Evolutionary conservation across 1,284 basidiomycete species (phyloP).

Genomic region (Sporisorium iseilematis-ciliati): DNA sequence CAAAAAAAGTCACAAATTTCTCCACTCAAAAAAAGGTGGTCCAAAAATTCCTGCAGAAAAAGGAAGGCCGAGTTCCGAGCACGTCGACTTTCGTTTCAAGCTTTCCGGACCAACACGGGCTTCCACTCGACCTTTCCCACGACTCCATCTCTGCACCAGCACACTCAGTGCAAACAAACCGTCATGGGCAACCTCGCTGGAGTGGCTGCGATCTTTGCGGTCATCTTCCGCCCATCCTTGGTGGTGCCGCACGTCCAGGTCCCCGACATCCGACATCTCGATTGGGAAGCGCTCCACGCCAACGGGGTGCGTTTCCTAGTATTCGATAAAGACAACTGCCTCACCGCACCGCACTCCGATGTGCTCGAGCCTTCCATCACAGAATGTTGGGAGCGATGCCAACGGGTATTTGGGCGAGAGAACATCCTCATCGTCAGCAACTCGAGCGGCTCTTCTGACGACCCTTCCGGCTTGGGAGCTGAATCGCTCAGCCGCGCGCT

Average conservation of each 20-base stretch:
- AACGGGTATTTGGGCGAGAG: constrained; percentile 79
- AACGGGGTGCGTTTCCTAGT: constrained; percentile 88
- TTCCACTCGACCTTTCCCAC: background rate
- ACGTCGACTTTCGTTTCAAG: background rate
- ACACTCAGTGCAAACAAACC: background rate
- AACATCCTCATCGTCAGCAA: constrained; percentile 93
- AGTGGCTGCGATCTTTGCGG: constrained; percentile 79
- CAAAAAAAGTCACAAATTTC: constrained; percentile 10
- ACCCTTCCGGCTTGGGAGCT: constrained; percentile 86
- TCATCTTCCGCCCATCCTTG: constrained; percentile 79
- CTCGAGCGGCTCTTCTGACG: constrained; percentile 84
- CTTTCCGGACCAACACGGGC: constrained; percentile 4
- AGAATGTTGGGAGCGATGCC: constrained; percentile 83
- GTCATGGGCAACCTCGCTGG: constrained; percentile 77
- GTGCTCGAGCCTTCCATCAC: constrained; percentile 67
- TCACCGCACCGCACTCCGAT: constrained; percentile 71
- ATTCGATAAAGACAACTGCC: constrained; percentile 97
- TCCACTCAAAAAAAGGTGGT: too few relatives aligned
- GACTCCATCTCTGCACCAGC: background rate
- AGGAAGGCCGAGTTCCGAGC: constrained; percentile 31
- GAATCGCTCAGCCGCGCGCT: constrained; percentile 85
- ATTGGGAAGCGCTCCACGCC: constrained; percentile 81
- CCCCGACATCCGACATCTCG: constrained; percentile 86
- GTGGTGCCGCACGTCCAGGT: constrained; percentile 80
- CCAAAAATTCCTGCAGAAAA: constrained; percentile 10